phyloP scores from a whole-genome alignment of 2,329 filamentous ascomycete genomes.

The Colletotrichum gigasporum region DNA sequence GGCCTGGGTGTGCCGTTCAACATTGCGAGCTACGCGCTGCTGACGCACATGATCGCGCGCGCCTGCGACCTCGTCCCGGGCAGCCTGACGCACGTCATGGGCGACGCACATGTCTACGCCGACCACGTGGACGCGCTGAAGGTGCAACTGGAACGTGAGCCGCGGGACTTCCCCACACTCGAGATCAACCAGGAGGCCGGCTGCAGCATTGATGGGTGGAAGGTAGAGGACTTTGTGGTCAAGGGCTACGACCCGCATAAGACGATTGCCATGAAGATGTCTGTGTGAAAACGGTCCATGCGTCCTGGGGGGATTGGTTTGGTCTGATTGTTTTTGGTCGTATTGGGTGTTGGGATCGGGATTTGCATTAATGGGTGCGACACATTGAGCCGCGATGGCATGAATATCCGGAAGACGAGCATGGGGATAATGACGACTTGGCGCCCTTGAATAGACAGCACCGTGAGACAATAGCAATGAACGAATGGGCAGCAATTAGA shows the following conservation, averaged over 20 bases:
- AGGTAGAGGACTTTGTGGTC: conserved; percentile 85
- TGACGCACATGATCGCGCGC: conserved; percentile 95
- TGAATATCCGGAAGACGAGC: conserved; percentile 22
- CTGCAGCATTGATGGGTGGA: conserved; percentile 90
- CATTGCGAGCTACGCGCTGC: conserved; percentile 91
- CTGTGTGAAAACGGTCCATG: conserved; percentile 64
- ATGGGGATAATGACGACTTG: conserved; percentile 2
- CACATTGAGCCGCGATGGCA: conserved; percentile 10
- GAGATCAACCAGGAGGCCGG: conserved; percentile 73
- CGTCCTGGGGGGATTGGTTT: neutral
- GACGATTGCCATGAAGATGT: conserved; percentile 98
- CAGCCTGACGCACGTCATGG: conserved; percentile 93
- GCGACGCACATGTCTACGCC: conserved; percentile 95
- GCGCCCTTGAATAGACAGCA: neutral
- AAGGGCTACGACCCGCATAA: conserved; percentile 92
- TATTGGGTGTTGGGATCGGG: conserved; percentile 13
- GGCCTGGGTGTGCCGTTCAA: conserved; percentile 98
- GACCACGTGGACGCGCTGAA: conserved; percentile 92
- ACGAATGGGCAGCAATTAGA: too few relatives aligned
- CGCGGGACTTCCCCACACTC: conserved; percentile 81
- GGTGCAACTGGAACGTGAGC: conserved; percentile 82
- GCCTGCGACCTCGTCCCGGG: conserved; percentile 87
- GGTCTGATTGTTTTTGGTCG: neutral
- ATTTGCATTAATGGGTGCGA: conserved; percentile 28
- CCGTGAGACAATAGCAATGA: neutral